Evolutionary conservation across 2,329 filamentous ascomycete species (phyloP).

Genomic region (Saccharata proteae): DNA sequence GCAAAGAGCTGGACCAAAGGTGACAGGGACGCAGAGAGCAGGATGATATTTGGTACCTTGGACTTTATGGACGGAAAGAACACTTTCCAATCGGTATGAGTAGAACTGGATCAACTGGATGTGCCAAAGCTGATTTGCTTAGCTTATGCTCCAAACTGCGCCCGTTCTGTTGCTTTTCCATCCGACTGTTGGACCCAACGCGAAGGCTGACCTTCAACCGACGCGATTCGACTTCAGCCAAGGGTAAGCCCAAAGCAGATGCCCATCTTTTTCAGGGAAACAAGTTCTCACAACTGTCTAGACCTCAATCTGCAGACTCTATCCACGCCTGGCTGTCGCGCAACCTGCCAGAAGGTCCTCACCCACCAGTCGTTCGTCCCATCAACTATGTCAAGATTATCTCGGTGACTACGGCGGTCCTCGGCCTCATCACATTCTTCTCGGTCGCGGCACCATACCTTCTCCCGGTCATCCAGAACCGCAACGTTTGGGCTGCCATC

Average conservation of each 20-base stretch:
- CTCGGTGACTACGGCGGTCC: constrained; percentile 51
- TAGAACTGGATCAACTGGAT: not conserved
- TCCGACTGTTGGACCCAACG: constrained; percentile 70
- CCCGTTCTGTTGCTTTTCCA: constrained; percentile 81
- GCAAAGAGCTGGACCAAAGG: constrained; percentile 78
- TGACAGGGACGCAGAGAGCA: constrained; percentile 60
- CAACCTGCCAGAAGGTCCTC: constrained; percentile 60
- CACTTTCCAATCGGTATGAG: constrained; percentile 68
- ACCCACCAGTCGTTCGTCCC: constrained; percentile 68
- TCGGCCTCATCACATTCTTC: constrained; percentile 57
- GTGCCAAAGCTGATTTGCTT: constrained; percentile 13
- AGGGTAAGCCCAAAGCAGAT: constrained; percentile 45
- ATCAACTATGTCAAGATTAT: constrained; percentile 76
- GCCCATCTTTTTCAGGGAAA: not conserved
- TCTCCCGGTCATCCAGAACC: constrained; percentile 70
- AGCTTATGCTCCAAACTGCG: constrained; percentile 90
- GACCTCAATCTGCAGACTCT: constrained; percentile 62
- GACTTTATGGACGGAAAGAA: constrained; percentile 79
- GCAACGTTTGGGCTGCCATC: constrained; percentile 85
- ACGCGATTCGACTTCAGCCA: constrained; percentile 72
- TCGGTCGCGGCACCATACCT: constrained; percentile 67
- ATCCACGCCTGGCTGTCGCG: constrained; percentile 68
- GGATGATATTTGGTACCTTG: constrained; percentile 68
- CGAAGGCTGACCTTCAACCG: constrained; percentile 56
- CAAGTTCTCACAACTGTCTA: constrained; percentile 28